Base-by-base conservation (phyloP, 768 basidiomycete genomes). In the Naganishia antarctica region DNA sequence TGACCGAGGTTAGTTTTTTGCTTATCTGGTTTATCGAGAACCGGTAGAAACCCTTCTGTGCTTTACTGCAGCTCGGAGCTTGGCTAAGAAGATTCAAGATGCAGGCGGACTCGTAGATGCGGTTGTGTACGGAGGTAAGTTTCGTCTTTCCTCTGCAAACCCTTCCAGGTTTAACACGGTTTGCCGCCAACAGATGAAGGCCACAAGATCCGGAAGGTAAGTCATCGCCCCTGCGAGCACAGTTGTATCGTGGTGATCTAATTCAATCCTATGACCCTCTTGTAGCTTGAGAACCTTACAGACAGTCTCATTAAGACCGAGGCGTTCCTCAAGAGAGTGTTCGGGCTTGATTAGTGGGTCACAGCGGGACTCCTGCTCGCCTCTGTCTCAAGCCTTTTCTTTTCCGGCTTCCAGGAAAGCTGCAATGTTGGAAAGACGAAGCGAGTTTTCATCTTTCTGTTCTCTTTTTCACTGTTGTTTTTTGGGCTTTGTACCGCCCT, bases 101-200 rank as follows among this genome's bases (percentile, higher is more conserved):
- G 78, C 79, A 0, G 81, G 81, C 3, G 85, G 85, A 0, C 70
- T 79, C 11, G 82, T 85, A n/a, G 83, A 87, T 68, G 84, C 85
- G 66, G 80, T 84, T 64, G 66, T 83, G 0, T 87, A 86, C 72
- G 77, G 81, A 15, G 86, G 85, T 18, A 86, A 87, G 75, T 85
- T 4, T 26, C n/a, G 9, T 21, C n/a, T n/a, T n/a, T n/a, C n/a
- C n/a, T n/a, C n/a, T n/a, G n/a, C n/a, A n/a, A 37, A 37, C 15
- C 8, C 15, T 37, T 37, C 34, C 15, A 37, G 34, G 8, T 37
- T 37, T 7, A 7, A 7, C 34, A 37, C 34, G 34, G 34, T 7
- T 37, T 37, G 34, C 34, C 34, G 34, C 34, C 15, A 7, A 37
- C 34, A 37, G 34, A 37, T 37, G 34, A 37, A 37, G 34, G 34